Conservation (phyloP, 768 basidiomycete species). For the Pleurotus pulmonarius region DNA sequence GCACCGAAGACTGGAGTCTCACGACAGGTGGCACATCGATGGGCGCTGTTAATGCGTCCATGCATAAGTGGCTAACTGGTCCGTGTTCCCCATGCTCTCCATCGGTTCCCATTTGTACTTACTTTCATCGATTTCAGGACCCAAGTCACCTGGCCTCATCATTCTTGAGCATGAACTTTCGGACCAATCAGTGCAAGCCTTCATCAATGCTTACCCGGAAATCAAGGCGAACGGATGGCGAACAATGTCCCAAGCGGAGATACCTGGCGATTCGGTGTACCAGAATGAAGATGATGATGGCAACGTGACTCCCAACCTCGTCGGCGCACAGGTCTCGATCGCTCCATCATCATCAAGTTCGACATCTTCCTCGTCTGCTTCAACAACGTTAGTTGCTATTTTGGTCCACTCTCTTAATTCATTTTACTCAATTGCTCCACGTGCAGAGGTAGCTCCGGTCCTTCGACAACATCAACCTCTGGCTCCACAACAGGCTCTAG, state of each 20-base stretch:
- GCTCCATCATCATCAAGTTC: neutral
- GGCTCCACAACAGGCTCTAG: neutral
- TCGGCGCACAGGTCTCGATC: conserved; percentile 1
- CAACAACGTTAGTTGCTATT: conserved; percentile 3
- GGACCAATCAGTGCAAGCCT: conserved; percentile 55
- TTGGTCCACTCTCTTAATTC: neutral
- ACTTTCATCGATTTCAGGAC: conserved; percentile 28
- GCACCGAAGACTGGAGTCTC: conserved; percentile 77
- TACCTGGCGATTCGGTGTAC: conserved; percentile 37
- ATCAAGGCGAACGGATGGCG: conserved; percentile 73
- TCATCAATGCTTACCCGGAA: conserved; percentile 60
- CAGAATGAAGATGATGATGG: conserved; percentile 34
- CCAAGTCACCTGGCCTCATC: conserved; percentile 76
- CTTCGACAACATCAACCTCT: neutral
- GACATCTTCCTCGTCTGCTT: neutral
- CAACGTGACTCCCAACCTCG: conserved; percentile 9
- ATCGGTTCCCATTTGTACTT: neutral
- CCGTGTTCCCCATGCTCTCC: conserved; percentile 10
- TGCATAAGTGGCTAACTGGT: conserved; percentile 60
- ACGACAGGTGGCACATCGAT: conserved; percentile 38
- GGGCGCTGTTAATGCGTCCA: conserved; percentile 38
- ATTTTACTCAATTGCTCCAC: neutral
- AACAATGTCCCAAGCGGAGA: conserved; percentile 48
- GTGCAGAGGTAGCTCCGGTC: neutral
- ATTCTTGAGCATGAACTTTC: conserved; percentile 83